Evolutionary conservation across 257 asterid species (phyloP).

Genomic region (Solanum appendiculatum): DNA sequence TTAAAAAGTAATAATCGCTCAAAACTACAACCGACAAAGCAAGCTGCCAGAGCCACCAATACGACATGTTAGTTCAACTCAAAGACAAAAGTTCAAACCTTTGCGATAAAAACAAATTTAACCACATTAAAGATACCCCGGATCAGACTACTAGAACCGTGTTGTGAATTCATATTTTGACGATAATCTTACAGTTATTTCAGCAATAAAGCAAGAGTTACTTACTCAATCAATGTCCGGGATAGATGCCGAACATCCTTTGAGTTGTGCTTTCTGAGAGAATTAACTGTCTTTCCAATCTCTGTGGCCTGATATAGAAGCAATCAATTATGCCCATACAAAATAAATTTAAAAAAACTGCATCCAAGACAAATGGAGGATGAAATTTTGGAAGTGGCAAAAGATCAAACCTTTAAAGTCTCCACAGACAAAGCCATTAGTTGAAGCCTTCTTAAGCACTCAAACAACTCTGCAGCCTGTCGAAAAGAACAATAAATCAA

Average conservation of each 20-base stretch:
- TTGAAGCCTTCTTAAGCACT: slow-evolving; percentile 74
- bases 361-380: background rate
- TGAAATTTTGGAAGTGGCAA: background rate
- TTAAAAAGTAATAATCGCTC: background rate
- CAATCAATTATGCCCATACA: background rate
- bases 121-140: background rate
- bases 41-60: background rate
- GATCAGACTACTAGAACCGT: background rate
- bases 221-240: slow-evolving; percentile 37
- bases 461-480: slow-evolving; percentile 21
- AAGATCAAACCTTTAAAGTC: slow-evolving; percentile 53
- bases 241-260: slow-evolving; percentile 36
- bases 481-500: background rate
- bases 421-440: slow-evolving; percentile 67
- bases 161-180: background rate
- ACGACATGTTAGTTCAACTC: background rate
- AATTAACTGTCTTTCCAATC: slow-evolving; percentile 47
- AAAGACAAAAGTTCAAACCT: background rate
- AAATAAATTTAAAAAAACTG: background rate
- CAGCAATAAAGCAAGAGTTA: slow-evolving; percentile 2
- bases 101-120: background rate
- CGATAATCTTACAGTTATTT: background rate
- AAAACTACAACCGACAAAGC: background rate
- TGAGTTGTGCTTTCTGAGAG: slow-evolving; percentile 41
- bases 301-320: slow-evolving; percentile 41